A percentile compares a stretch with the other conserved stretches of the same genome.
Conservation (phyloP, 805 yeast species). For the Wickerhamiella occidentalis region DNA sequence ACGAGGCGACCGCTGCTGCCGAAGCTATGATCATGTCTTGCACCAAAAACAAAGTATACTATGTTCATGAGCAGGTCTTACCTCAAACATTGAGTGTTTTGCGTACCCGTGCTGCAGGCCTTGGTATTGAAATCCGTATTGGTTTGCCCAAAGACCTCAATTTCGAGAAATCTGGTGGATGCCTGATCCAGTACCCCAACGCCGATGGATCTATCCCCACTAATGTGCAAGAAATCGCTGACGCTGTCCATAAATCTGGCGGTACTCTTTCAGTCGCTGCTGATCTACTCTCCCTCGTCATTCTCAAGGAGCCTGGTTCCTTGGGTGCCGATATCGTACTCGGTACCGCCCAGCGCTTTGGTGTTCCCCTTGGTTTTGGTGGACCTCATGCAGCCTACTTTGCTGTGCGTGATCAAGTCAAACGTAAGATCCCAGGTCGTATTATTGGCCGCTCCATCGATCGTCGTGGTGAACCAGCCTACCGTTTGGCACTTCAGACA, state of each 20-base stretch:
- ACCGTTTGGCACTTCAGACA: conserved; percentile 88
- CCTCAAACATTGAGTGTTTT: conserved; percentile 79
- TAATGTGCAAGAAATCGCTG: conserved; percentile 45
- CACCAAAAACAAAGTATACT: conserved; percentile 61
- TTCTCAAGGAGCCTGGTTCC: conserved; percentile 69
- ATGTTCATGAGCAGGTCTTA: conserved; percentile 65
- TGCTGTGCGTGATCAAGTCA: conserved; percentile 66
- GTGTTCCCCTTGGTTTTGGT: conserved; percentile 96
- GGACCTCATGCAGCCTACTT: conserved; percentile 99
- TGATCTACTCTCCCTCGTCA: conserved; percentile 77
- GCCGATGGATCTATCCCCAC: conserved; percentile 58
- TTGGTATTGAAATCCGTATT: conserved; percentile 52
- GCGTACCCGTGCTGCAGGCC: conserved; percentile 62
- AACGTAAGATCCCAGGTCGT: conserved; percentile 94
- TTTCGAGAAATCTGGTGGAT: conserved; percentile 53
- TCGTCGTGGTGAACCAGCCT: conserved; percentile 78
- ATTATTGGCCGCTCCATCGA: conserved; percentile 88
- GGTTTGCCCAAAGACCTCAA: conserved; percentile 31
- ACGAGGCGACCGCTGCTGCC: conserved; percentile 96
- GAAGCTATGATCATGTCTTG: conserved; percentile 88
- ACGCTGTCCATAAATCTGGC: conserved; percentile 54
- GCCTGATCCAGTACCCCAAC: conserved; percentile 78
- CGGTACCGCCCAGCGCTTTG: conserved; percentile 90
- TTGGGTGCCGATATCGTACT: conserved; percentile 88
- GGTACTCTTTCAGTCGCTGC: conserved; percentile 80